Percentiles rank a stretch among this genome's conserved stretches.
Conservation (phyloP, 1,139 yeast genomes). For the Kodamaea sp. region DNA sequence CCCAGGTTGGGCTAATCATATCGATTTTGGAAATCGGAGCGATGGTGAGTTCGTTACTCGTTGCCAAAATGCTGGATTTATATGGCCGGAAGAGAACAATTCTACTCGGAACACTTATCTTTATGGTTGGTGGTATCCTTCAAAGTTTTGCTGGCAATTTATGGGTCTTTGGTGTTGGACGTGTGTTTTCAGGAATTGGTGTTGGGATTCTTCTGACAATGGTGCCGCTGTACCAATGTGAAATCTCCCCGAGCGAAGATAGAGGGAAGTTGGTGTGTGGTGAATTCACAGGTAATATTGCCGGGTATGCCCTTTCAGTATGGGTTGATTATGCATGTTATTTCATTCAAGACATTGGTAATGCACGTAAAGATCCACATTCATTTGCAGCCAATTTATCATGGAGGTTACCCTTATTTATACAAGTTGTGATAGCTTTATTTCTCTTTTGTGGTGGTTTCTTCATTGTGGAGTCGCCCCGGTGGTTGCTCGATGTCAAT, state of each 20-base stretch:
- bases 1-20: constrained; percentile 48
- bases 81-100: constrained; percentile 50
- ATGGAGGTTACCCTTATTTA: constrained; percentile 51
- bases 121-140: constrained; percentile 49
- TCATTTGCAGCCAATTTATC: constrained; percentile 43
- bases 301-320: constrained; percentile 50
- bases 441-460: constrained; percentile 48
- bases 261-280: constrained; percentile 54
- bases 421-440: constrained; percentile 47
- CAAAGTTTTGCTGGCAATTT: constrained; percentile 46
- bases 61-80: constrained; percentile 44
- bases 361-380: constrained; percentile 35
- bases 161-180: constrained; percentile 43
- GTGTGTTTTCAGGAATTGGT: constrained; percentile 51
- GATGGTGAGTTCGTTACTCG: constrained; percentile 44
- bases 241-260: constrained; percentile 52
- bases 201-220: constrained; percentile 52
- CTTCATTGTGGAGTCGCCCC: constrained; percentile 53
- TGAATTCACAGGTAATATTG: constrained; percentile 52
- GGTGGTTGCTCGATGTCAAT: constrained; percentile 52
- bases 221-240: constrained; percentile 55
- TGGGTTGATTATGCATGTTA: constrained; percentile 56
- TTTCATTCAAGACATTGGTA: constrained; percentile 42
- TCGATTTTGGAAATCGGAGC: constrained; percentile 54
- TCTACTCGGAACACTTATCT: constrained; percentile 44